A percentile compares a stretch with the other conserved stretches of the same genome.
Conservation (phyloP, 2,329 filamentous ascomycete species). For the Colletotrichum euphorbiae region DNA sequence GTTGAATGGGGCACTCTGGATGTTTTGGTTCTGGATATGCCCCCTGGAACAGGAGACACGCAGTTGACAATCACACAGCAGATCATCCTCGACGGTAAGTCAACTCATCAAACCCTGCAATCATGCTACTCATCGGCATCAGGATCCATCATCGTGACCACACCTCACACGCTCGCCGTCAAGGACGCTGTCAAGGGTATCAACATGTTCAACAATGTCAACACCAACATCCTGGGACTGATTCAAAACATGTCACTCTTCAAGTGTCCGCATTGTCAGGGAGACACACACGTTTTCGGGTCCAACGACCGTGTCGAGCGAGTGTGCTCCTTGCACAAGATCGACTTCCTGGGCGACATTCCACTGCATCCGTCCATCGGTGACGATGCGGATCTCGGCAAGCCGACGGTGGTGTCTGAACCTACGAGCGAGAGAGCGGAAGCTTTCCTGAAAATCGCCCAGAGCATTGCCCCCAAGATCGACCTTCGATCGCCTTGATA, state of each 20-base stretch:
- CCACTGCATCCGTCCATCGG: constrained; percentile 89
- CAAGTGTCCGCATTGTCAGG: constrained; percentile 80
- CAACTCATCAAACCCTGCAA: background rate
- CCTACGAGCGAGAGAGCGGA: constrained; percentile 78
- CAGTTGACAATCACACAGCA: constrained; percentile 98
- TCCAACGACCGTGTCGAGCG: constrained; percentile 71
- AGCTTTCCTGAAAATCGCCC: constrained; percentile 79
- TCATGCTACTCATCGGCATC: constrained; percentile 4
- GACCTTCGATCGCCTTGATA: constrained; percentile 27
- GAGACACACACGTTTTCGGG: constrained; percentile 82
- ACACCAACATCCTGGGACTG: constrained; percentile 84
- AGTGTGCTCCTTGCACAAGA: constrained; percentile 72
- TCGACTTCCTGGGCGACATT: constrained; percentile 89
- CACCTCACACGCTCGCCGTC: constrained; percentile 91
- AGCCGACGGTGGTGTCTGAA: constrained; percentile 90
- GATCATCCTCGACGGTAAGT: constrained; percentile 82
- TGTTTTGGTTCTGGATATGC: constrained; percentile 88
- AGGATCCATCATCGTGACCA: constrained; percentile 89
- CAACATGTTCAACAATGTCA: constrained; percentile 89
- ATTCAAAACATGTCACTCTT: constrained; percentile 94
- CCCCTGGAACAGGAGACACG: constrained; percentile 94
- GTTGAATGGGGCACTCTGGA: constrained; percentile 95
- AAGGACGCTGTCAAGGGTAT: constrained; percentile 93
- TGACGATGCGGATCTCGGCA: constrained; percentile 86
- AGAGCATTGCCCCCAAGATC: constrained; percentile 62